Conservation (phyloP, 768 basidiomycete genomes). For the Erythrobasidium yunnanense region DNA sequence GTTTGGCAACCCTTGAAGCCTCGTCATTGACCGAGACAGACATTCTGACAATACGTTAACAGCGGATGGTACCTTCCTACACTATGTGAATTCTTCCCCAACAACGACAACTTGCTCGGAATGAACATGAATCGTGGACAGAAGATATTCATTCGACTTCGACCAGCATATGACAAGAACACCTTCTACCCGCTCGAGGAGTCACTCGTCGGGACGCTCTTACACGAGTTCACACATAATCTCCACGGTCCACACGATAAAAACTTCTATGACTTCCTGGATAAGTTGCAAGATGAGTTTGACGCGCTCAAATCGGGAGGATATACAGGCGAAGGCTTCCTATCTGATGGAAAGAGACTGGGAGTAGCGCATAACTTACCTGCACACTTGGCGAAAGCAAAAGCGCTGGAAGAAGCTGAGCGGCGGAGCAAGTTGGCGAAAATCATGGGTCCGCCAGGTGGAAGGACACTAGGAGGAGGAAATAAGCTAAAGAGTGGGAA, state of each 20-base stretch:
- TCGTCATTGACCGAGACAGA: not conserved
- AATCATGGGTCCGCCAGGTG: slow-evolving; percentile 50
- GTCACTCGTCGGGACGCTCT: slow-evolving; percentile 68
- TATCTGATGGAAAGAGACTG: slow-evolving; percentile 58
- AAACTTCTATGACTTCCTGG: slow-evolving; percentile 44
- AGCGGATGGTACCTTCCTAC: slow-evolving; percentile 24
- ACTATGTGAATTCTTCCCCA: slow-evolving; percentile 80
- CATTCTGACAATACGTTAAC: not conserved
- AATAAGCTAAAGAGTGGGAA: slow-evolving; percentile 41
- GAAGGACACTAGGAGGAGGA: slow-evolving; percentile 52
- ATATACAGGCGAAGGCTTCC: slow-evolving; percentile 85
- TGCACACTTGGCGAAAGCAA: slow-evolving; percentile 53
- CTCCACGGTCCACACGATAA: slow-evolving; percentile 74
- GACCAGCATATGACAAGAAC: slow-evolving; percentile 46
- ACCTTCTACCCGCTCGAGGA: slow-evolving; percentile 47
- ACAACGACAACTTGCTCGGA: slow-evolving; percentile 59
- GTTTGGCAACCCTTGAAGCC: not conserved
- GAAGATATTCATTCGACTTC: slow-evolving; percentile 70
- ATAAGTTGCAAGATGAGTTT: slow-evolving; percentile 76
- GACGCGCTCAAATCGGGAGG: slow-evolving; percentile 66
- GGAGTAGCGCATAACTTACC: slow-evolving; percentile 51
- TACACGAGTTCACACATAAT: slow-evolving; percentile 60
- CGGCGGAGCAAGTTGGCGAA: slow-evolving; percentile 49
- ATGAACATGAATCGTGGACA: slow-evolving; percentile 58
- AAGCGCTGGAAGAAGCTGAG: slow-evolving; percentile 71